These are phyloP conservation scores for button mushroom (Agaricus bisporus) DNA, from an alignment of 768 basidiomycete genomes.

Conservation along the genomic window DNA sequence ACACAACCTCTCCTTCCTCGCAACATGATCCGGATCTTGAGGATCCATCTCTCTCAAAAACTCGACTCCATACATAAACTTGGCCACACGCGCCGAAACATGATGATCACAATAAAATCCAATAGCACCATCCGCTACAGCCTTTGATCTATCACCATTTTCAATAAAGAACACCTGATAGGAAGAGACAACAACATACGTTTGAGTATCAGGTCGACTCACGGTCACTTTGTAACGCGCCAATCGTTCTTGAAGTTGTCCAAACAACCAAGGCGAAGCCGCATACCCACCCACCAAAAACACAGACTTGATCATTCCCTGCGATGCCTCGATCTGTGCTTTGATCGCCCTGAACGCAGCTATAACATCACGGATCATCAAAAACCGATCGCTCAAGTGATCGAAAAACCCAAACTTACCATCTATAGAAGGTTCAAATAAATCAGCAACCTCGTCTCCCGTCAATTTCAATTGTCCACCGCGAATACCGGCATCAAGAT, in stretches of 20 bases:
- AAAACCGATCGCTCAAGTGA: neutral
- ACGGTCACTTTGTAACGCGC: slow-evolving; percentile 50
- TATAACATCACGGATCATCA: slow-evolving; percentile 13
- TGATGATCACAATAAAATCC: slow-evolving; percentile 84
- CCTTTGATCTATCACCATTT: slow-evolving; percentile 56
- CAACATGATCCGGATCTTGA: slow-evolving; percentile 58
- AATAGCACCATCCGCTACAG: slow-evolving; percentile 78
- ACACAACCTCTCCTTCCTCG: slow-evolving; percentile 58
- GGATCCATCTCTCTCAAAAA: slow-evolving; percentile 65
- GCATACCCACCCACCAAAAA: slow-evolving; percentile 83
- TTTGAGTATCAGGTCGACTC: slow-evolving; percentile 75
- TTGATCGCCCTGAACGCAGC: slow-evolving; percentile 67
- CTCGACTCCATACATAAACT: slow-evolving; percentile 80
- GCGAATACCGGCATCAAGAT: slow-evolving; percentile 61
- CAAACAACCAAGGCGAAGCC: slow-evolving; percentile 75
- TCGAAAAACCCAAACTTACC: slow-evolving; percentile 20
- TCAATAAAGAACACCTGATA: neutral
- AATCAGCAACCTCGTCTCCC: slow-evolving; percentile 64
- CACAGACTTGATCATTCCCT: slow-evolving; percentile 68
- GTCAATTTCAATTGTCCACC: slow-evolving; percentile 66
- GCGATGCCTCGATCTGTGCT: slow-evolving; percentile 62
- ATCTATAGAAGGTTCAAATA: slow-evolving; percentile 77
- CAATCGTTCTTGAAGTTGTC: slow-evolving; percentile 68
- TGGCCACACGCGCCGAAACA: slow-evolving; percentile 76
- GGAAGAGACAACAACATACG: slow-evolving; percentile 34